Evolutionary conservation across 2,329 filamentous ascomycete genomes (phyloP), one percentile per base, ranked within the genome.

Genomic region (Venturia aucupariae): DNA sequence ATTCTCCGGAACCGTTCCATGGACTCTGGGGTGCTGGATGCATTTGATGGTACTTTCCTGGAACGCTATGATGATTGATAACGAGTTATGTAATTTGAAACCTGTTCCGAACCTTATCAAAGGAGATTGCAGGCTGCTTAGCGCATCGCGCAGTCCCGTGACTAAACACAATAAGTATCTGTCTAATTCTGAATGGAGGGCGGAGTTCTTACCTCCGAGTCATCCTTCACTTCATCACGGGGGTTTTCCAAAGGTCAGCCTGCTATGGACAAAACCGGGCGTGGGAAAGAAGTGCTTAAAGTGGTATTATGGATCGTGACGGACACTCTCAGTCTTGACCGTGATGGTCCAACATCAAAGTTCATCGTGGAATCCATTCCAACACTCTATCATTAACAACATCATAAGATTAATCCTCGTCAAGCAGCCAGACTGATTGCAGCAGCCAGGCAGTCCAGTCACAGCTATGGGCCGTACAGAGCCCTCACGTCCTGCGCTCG

Each of bases 381-480:
- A 30, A 35, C 13, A 22, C 8, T 4, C 19, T 6, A 48, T 24
- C 51, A 57, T 8, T 24, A 57, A 35, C 51, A 35, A 51, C 61
- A 8, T 24, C 38, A 27, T 10, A 24, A 62, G 4, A 42, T 22
- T 13, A 15, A 22, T 11, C 17, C 11, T 5, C 57, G 39, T 32
- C 30, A 61, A 24, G 13, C 2, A 38, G 35, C 35, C 27, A 8
- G 27, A n/a, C 5, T 27, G 11, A 46, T n/a, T 6, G 13, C 17
- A 62, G 61, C 11, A 27, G 10, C 35, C 48, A n/a, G 15, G 24
- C 24, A 38, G 11, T 35, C 13, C 2, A n/a, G 4, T 17, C 19
- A 8, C 22, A 38, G 42, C n/a, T 32, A 77, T 77, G 75, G 75
- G 75, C 19, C 72, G 75, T 51, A 71, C 70, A 17, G 70, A 75